A percentile compares a stretch with the other conserved stretches of the same genome.
These are phyloP conservation scores for Mucor irregularis DNA, from an alignment of 371 early-diverging fungal species.

Conservation along the genomic window DNA sequence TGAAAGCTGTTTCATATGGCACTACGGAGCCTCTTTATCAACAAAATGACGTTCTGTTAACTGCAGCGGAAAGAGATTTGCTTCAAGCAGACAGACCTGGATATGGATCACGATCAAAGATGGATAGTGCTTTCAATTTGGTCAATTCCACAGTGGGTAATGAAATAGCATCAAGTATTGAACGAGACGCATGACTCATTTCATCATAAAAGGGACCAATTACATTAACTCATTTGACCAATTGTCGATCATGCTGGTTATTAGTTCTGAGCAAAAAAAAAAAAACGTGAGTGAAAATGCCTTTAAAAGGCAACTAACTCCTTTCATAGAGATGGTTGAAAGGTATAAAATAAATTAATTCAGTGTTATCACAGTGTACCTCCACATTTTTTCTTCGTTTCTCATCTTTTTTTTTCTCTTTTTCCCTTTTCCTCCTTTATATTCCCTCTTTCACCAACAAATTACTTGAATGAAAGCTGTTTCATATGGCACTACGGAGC, in stretches of 20 bases:
- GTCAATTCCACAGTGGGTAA: constrained; percentile 64
- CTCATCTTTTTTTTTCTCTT: background rate
- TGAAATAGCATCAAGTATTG: too few relatives aligned
- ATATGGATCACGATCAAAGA: constrained; percentile 37
- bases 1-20: constrained; percentile 1
- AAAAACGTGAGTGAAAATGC: background rate
- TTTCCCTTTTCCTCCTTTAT: background rate
- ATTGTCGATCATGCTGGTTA: too few relatives aligned
- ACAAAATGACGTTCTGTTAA: constrained; percentile 3
- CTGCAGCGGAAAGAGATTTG: constrained; percentile 27
- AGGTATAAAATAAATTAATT: background rate
- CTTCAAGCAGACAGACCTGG: constrained; percentile 39
- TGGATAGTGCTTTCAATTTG: constrained; percentile 52
- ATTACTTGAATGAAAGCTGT: background rate
- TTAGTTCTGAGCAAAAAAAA: background rate
- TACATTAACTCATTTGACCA: background rate
- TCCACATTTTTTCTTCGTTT: background rate
- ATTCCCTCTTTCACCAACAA: too few relatives aligned
- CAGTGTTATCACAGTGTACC: too few relatives aligned
- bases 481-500: constrained; percentile 1
- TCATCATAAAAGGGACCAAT: background rate
- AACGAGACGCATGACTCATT: background rate
- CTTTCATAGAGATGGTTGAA: background rate
- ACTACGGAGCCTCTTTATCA: background rate
- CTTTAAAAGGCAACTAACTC: constrained; percentile 8